Evolutionary conservation across 1,284 basidiomycete genomes (phyloP).

Genomic region (Phylloboletellus chloephorus): DNA sequence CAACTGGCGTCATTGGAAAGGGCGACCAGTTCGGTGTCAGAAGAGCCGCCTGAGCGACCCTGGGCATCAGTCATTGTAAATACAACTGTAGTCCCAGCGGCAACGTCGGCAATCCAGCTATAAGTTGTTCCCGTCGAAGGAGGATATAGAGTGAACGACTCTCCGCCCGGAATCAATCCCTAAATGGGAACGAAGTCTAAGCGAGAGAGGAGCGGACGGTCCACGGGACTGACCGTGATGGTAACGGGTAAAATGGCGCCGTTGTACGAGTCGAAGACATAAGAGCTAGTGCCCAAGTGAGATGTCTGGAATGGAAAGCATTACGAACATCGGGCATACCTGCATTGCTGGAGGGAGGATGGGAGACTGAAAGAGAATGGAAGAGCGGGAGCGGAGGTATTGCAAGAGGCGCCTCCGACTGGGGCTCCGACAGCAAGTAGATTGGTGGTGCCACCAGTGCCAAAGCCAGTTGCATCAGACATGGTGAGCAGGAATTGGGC

Average conservation of each 20-base stretch:
- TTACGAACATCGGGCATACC: constrained; percentile 36
- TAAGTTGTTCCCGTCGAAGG: constrained; percentile 41
- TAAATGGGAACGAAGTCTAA: constrained; percentile 23
- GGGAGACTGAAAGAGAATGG: constrained; percentile 50
- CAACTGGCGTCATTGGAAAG: constrained; percentile 49
- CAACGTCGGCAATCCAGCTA: constrained; percentile 54
- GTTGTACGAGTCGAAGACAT: constrained; percentile 45
- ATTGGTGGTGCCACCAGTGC: constrained; percentile 53
- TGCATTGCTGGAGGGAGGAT: constrained; percentile 57
- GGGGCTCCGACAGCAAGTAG: constrained; percentile 48
- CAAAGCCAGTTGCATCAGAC: constrained; percentile 69
- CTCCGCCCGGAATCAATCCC: constrained; percentile 65
- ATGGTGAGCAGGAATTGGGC: constrained; percentile 53
- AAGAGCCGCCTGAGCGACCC: constrained; percentile 54
- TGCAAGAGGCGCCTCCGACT: constrained; percentile 44
- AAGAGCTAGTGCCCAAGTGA: constrained; percentile 40
- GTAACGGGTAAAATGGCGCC: constrained; percentile 54
- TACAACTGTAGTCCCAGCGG: constrained; percentile 54
- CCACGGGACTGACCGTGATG: constrained; percentile 43
- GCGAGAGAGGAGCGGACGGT: neutral
- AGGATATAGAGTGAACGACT: constrained; percentile 40
- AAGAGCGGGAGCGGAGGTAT: constrained; percentile 39
- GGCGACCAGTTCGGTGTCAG: constrained; percentile 46
- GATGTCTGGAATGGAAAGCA: constrained; percentile 2
- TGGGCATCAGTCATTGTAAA: constrained; percentile 58